Base-by-base conservation (phyloP, 2,329 filamentous ascomycete species). In the Reticulascus tulasneorum region DNA sequence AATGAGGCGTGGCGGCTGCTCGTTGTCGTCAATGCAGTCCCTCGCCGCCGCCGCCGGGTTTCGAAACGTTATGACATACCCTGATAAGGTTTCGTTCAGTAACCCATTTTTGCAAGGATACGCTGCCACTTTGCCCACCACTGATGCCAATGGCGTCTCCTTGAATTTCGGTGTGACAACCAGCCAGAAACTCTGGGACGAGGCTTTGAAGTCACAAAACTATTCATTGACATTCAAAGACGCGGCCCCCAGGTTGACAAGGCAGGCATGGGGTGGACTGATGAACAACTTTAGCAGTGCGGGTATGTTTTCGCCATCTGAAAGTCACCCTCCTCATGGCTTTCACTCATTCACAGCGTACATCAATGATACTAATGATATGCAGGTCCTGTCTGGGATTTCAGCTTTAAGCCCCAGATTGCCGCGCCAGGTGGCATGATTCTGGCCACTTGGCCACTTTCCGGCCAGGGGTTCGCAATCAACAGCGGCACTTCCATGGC, bases 401-500 rank as follows among this genome's bases (percentile, higher is more conserved):
- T 51, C 35, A 47, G 48, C 6, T 32, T 59, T 26, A 58, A 58
- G 38, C 56, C 55, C 0, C 44, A 55, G 25, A 38, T 59, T 7
- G 52, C 56, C 8, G 59, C 56, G 4, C 60, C 60, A 1, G 59
- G 60, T 1, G 58, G 58, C 0, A 42, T 52, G 15, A 58, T 62
- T 10, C 49, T 64, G 7, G 53, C 58, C 2, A 61, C 58, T 0
- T 62, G 50, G 40, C 58, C 58, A 0, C 35, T 60, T 4, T 54
- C 48, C 4, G 33, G 45, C 1, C 36, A 47, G 13, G 54, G 52
- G 10, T 64, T 60, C 20, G 51, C 52, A 4, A 55, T 60, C 19
- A 45, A 62, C 13, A 54, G 51, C 2, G 60, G 59, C 2, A 63
- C 60, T 1, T 60, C 56, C 4, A 63, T 63, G 60, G 52, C 59